phyloP scores from a whole-genome alignment of 1,139 yeast genomes.

The Debaryomyces sp. region DNA sequence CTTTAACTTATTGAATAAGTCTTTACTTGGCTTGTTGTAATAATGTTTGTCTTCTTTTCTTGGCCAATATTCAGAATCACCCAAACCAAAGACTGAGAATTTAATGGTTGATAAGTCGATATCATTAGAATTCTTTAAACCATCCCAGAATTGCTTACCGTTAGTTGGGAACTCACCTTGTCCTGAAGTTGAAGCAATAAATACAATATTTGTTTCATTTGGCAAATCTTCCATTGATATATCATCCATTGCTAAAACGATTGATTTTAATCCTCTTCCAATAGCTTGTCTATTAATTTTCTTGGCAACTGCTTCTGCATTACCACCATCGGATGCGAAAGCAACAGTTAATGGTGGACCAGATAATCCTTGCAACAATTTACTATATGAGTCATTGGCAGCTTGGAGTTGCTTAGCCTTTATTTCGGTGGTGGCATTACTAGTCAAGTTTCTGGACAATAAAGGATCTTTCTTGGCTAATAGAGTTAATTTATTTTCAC shows the following conservation, averaged over 20 bases:
- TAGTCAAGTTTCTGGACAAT: slow-evolving; percentile 72
- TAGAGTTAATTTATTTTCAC: slow-evolving; percentile 84
- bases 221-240: slow-evolving; percentile 78
- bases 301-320: slow-evolving; percentile 82
- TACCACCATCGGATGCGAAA: slow-evolving; percentile 95
- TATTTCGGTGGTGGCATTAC: slow-evolving; percentile 60
- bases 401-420: slow-evolving; percentile 62
- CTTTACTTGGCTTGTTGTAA: slow-evolving; percentile 90
- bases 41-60: slow-evolving; percentile 93
- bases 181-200: slow-evolving; percentile 89
- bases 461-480: slow-evolving; percentile 72
- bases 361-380: slow-evolving; percentile 79
- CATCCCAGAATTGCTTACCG: slow-evolving; percentile 91
- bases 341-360: slow-evolving; percentile 93
- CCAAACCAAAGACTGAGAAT: slow-evolving; percentile 84
- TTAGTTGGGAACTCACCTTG: slow-evolving; percentile 98
- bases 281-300: slow-evolving; percentile 82
- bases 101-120: slow-evolving; percentile 71
- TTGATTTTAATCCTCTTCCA: slow-evolving; percentile 82
- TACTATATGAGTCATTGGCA: slow-evolving; percentile 78
- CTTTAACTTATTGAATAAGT: slow-evolving; percentile 63
- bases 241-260: slow-evolving; percentile 83
- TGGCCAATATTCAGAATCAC: slow-evolving; percentile 97
- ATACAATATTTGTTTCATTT: slow-evolving; percentile 78
- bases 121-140: slow-evolving; percentile 67